phyloP scores from a whole-genome alignment of 225 moss, liverwort and hornwort genomes.

The Takakia lepidozioides region DNA sequence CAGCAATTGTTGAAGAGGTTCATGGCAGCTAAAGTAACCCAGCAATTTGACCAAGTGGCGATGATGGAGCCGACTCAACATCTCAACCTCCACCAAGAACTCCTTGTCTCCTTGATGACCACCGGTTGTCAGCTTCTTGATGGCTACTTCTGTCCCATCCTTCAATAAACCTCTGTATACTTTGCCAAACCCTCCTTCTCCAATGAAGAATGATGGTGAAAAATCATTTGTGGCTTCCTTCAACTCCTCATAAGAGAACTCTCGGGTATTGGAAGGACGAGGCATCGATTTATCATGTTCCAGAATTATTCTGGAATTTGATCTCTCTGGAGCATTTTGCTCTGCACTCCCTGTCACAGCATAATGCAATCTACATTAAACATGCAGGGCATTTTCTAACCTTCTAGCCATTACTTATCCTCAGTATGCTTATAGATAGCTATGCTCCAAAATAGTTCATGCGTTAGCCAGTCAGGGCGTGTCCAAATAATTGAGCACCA shows the following conservation, averaged over 20 bases:
- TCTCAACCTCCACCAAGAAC: slow-evolving; percentile 97
- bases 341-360: slow-evolving; percentile 50
- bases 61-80: slow-evolving; percentile 92
- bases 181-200: slow-evolving; percentile 92
- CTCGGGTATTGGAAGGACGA: slow-evolving; percentile 64
- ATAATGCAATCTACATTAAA: slow-evolving; percentile 13
- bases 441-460: no score
- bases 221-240: slow-evolving; percentile 85
- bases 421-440: no score
- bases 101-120: slow-evolving; percentile 93
- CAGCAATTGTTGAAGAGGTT: slow-evolving; percentile 74
- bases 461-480: no score
- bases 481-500: no score
- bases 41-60: slow-evolving; percentile 92
- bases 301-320: slow-evolving; percentile 68
- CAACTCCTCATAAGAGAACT: slow-evolving; percentile 79
- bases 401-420: no score
- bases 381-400: no score
- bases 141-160: slow-evolving; percentile 90
- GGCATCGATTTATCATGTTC: slow-evolving; percentile 49
- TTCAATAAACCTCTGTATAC: slow-evolving; percentile 81
- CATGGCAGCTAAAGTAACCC: slow-evolving; percentile 75
- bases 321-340: slow-evolving; percentile 51
- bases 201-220: slow-evolving; percentile 63
- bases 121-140: slow-evolving; percentile 89